Conservation (phyloP, 441 rosid genomes). For the Populus trichocarpa region DNA sequence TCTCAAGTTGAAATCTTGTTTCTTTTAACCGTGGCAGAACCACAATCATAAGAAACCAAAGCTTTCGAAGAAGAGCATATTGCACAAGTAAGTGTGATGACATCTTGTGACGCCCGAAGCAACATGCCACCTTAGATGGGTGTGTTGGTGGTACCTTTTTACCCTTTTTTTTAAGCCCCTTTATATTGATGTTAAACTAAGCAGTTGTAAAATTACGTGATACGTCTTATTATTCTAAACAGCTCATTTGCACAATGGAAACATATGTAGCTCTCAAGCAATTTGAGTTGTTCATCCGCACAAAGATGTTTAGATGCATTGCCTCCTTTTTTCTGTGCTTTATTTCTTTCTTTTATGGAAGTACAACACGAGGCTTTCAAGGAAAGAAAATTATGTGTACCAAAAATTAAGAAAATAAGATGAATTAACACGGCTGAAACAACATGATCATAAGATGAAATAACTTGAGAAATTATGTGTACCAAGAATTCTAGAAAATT, state of each 20-base stretch:
- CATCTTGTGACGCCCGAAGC: neutral
- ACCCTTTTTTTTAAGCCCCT: neutral
- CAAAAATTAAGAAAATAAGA: conserved; percentile 7
- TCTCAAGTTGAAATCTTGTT: neutral
- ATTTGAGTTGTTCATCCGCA: neutral
- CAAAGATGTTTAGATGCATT: neutral
- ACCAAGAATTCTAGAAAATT: conserved; percentile 92
- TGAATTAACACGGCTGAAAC: conserved; percentile 16
- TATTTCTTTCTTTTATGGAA: neutral
- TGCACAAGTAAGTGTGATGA: conserved; percentile 58
- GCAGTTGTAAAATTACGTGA: neutral
- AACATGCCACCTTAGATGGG: neutral
- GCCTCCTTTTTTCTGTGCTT: neutral
- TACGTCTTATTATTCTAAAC: neutral
- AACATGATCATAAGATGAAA: conserved; percentile 7
- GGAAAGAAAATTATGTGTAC: neutral
- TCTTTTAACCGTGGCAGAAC: conserved; percentile 39
- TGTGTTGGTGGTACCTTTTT: neutral
- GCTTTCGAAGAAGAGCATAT: conserved; percentile 62
- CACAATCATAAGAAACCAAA: conserved; percentile 68
- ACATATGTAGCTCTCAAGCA: neutral
- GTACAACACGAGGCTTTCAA: neutral
- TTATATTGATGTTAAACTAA: neutral
- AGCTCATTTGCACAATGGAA: neutral
- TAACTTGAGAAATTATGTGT: conserved; percentile 25